A percentile compares a stretch with the other conserved stretches of the same genome.
Conservation (phyloP, 2,329 filamentous ascomycete genomes). For the Grosmannia serpens region DNA sequence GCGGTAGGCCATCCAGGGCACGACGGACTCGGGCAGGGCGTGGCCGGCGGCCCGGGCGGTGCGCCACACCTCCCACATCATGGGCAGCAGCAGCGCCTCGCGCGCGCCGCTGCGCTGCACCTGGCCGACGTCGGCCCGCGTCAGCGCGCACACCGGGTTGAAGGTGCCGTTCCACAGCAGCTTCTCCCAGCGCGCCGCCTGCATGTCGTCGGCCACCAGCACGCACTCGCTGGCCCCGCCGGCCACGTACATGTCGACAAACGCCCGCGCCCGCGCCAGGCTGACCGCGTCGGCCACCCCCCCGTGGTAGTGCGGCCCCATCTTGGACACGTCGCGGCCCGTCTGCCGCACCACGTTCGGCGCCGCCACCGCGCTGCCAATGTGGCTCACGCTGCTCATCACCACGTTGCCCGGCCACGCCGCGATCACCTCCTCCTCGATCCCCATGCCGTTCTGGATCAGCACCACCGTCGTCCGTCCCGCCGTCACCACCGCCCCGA, state of each 20-base stretch:
- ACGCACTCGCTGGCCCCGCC: conserved; percentile 7
- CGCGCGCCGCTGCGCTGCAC: conserved; percentile 12
- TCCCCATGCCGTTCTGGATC: conserved; percentile 12
- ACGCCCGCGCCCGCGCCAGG: not conserved
- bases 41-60: conserved; percentile 23
- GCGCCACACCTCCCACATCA: conserved; percentile 22
- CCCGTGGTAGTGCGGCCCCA: conserved; percentile 6
- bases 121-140: conserved; percentile 9
- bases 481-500: conserved; percentile 7
- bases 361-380: conserved; percentile 8
- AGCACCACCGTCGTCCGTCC: conserved; percentile 7
- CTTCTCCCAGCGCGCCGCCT: conserved; percentile 12
- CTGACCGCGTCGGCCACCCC: not conserved
- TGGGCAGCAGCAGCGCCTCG: conserved; percentile 17
- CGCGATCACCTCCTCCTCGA: conserved; percentile 8
- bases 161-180: conserved; percentile 13
- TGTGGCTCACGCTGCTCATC: conserved; percentile 11
- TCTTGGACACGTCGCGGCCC: conserved; percentile 9
- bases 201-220: conserved; percentile 7
- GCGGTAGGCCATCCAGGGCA: conserved; percentile 19
- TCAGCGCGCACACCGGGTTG: conserved; percentile 12
- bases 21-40: conserved; percentile 13
- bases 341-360: conserved; percentile 8
- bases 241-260: conserved; percentile 5
- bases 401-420: conserved; percentile 10